Conservation (phyloP, 352 stramenopile species). For the Phytopythium chamaehyphon region DNA sequence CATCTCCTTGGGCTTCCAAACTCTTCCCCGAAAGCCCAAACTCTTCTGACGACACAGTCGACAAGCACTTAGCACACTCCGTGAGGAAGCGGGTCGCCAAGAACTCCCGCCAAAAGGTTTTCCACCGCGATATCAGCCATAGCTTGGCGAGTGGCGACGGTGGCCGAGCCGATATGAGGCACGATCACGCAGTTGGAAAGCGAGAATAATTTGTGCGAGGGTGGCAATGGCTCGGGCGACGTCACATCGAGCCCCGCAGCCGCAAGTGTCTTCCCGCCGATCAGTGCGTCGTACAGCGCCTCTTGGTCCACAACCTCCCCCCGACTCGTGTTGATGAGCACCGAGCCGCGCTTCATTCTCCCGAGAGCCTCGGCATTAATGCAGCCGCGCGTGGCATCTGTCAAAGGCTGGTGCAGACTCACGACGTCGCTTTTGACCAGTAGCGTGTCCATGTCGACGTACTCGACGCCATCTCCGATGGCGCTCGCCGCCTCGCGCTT, state of each 20-base stretch:
- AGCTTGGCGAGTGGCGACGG: conserved; percentile 61
- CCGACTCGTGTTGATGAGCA: conserved; percentile 91
- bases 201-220: conserved; percentile 63
- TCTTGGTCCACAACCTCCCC: conserved; percentile 90
- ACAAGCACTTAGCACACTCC: conserved; percentile 22
- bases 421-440: conserved; percentile 84
- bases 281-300: conserved; percentile 46
- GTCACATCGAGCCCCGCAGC: conserved; percentile 84
- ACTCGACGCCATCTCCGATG: conserved; percentile 49
- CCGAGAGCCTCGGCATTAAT: conserved; percentile 73
- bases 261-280: conserved; percentile 31
- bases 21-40: too few relatives aligned
- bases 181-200: conserved; percentile 65
- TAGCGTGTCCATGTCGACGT: conserved; percentile 70
- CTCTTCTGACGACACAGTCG: too few relatives aligned
- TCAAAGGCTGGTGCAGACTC: conserved; percentile 84
- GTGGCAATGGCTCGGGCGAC: conserved; percentile 85
- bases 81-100: conserved; percentile 36
- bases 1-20: too few relatives aligned
- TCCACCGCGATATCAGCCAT: conserved; percentile 73
- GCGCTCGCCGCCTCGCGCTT: conserved; percentile 42
- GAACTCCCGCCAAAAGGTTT: conserved; percentile 56
- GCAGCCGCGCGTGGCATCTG: conserved; percentile 50
- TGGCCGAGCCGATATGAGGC: conserved; percentile 46
- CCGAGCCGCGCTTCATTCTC: conserved; percentile 80